Evolutionary conservation across 2,329 filamentous ascomycete species (phyloP), one percentile per base, ranked within the genome.

Genomic region (Talaromyces sp.): DNA sequence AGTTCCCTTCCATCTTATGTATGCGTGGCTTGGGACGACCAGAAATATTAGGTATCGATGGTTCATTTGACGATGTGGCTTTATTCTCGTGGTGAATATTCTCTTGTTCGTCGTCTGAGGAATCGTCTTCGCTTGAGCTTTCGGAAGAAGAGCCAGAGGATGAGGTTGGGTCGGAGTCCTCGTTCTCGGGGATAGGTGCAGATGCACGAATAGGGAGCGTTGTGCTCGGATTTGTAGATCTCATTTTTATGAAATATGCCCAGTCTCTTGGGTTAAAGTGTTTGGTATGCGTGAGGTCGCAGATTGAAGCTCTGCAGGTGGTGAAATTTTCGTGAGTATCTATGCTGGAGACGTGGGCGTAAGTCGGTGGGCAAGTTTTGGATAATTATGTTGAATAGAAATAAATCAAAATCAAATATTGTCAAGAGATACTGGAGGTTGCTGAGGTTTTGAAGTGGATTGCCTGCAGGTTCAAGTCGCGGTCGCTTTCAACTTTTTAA

Each of bases 1-100:
- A 66, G 11, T 62, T 56, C 13, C 59, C 58, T 2, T 68, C 46
- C 24, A 70, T 57, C 19, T 61, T 62, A 20, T 58, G 60, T 51
- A 74, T 74, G 42, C 57, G 57, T 3, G 72, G 72, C 61, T 72
- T 74, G 8, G 62, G 63, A 11, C 62, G 64, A n/a, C 63, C 65
- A 17, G 61, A 56, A 10, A 71, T 51, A 55, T 58, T 62, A 3
- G 69, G 62, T 52, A 73, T 62, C 45, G 58, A 52, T 3, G 55
- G 45, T 32, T 10, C 16, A 2, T 45, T 16, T 3, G 48, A 30
- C 11, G 33, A 17, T 9, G 37, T 22, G n/a, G 27, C 14, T 14
- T 51, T 36, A 6, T 35, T 39, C 16, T 62, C 57, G 14, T 55
- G 50, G n/a, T 55, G 47, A 11, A 57, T 54, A 6, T 57, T 58